phyloP scores from a whole-genome alignment of 192 early-diverging fungal genomes.

The Oehlia diaphana region DNA sequence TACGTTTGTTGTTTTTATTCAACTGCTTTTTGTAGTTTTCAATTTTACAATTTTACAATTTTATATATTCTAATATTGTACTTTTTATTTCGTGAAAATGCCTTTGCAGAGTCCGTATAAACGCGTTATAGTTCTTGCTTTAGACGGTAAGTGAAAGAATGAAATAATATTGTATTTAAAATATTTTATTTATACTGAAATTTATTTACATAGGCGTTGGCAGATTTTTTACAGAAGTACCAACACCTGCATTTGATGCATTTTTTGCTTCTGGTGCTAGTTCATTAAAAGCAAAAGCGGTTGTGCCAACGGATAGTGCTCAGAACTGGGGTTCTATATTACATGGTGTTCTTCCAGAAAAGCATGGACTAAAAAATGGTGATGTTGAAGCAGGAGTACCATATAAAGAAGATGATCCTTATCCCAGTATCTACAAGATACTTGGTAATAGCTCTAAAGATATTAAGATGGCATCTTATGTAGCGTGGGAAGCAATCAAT shows the following conservation, averaged over 20 bases:
- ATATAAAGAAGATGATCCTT: conserved; percentile 16
- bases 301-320: conserved; percentile 22
- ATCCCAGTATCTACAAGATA: conserved; percentile 28
- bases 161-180: no score
- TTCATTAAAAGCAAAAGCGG: conserved; percentile 10
- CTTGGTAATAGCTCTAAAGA: neutral
- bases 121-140: conserved; percentile 12
- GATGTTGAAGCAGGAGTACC: conserved; percentile 1
- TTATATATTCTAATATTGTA: neutral
- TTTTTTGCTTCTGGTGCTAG: conserved; percentile 23
- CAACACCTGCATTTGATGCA: neutral
- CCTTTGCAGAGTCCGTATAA: conserved; percentile 2
- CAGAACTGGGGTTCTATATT: conserved; percentile 26
- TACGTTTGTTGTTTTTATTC: no score
- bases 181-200: neutral
- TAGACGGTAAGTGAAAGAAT: conserved; percentile 3
- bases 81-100: neutral
- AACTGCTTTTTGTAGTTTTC: no score
- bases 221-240: conserved; percentile 1
- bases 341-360: conserved; percentile 21
- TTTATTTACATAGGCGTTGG: neutral
- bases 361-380: conserved; percentile 25
- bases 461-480: conserved; percentile 21
- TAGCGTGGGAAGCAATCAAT: conserved; percentile 23
- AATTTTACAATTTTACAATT: no score